Evolutionary conservation across 192 early-diverging fungal genomes (phyloP).

Genomic region (Coemansia sp.): DNA sequence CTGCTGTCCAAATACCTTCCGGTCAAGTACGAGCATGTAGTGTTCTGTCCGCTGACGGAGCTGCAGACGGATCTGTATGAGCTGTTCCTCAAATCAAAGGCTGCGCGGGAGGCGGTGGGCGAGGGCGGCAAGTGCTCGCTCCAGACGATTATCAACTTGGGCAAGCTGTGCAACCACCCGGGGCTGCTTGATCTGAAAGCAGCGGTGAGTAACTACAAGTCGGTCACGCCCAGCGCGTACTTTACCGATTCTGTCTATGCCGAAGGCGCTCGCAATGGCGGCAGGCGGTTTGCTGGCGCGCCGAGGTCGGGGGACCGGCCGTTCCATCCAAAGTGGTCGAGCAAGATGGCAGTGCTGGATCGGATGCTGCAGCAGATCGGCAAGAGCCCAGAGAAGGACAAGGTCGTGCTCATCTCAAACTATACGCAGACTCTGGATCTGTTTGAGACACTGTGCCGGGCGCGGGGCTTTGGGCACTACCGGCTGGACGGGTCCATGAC

Average conservation of each 20-base stretch:
- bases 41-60: conserved; percentile 80
- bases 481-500: conserved; percentile 91
- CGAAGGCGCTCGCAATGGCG: background rate
- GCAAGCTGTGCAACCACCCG: conserved; percentile 98
- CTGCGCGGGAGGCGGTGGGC: conserved; percentile 51
- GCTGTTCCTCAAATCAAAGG: conserved; percentile 66
- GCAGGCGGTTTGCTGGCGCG: background rate
- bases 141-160: conserved; percentile 83
- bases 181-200: conserved; percentile 67
- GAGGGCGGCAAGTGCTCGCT: conserved; percentile 79
- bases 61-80: conserved; percentile 80
- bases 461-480: conserved; percentile 65
- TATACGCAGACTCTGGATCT: conserved; percentile 97
- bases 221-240: conserved; percentile 53
- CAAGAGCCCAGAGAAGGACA: conserved; percentile 67
- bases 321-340: conserved; percentile 67
- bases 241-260: conserved; percentile 24
- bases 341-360: conserved; percentile 83
- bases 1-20: conserved; percentile 96
- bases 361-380: conserved; percentile 71
- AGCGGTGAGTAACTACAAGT: conserved; percentile 57
- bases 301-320: conserved; percentile 11
- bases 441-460: conserved; percentile 82
- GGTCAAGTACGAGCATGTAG: conserved; percentile 96
- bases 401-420: conserved; percentile 97